Evolutionary conservation across 768 basidiomycete species (phyloP).

Genomic region (Suillus cothurnatus): DNA sequence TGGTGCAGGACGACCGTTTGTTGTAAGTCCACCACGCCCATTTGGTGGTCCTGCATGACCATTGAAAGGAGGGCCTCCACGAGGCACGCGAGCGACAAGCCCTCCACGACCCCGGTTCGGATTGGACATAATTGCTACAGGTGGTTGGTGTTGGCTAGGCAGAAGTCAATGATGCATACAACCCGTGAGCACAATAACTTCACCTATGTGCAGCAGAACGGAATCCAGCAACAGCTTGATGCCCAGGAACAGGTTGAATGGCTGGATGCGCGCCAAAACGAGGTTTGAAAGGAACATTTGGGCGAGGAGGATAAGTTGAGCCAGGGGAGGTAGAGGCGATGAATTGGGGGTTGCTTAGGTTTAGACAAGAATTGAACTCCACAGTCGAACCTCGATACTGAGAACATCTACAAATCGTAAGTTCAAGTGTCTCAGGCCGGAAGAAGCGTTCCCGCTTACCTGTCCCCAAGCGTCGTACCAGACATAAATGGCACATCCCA

Average conservation of each 20-base stretch:
- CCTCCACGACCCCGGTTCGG: slow-evolving; percentile 54
- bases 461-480: slow-evolving; percentile 81
- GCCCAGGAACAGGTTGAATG: slow-evolving; percentile 56
- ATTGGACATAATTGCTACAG: slow-evolving; percentile 76
- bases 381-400: slow-evolving; percentile 91
- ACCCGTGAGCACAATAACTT: slow-evolving; percentile 3
- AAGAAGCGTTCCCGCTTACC: slow-evolving; percentile 44
- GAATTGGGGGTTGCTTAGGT: slow-evolving; percentile 86
- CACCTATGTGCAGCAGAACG: slow-evolving; percentile 51
- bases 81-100: slow-evolving; percentile 14
- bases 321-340: slow-evolving; percentile 71
- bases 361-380: slow-evolving; percentile 85
- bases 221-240: slow-evolving; percentile 62
- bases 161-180: slow-evolving; percentile 1
- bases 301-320: slow-evolving; percentile 48
- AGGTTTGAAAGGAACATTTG: slow-evolving; percentile 61
- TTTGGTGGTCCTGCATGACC: slow-evolving; percentile 14
- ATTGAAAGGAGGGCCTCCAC: slow-evolving; percentile 11
- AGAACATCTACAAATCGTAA: slow-evolving; percentile 63
- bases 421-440: not conserved
- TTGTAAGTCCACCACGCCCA: slow-evolving; percentile 14
- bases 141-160: slow-evolving; percentile 24
- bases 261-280: slow-evolving; percentile 66
- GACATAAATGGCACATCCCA: slow-evolving; percentile 98
- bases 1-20: slow-evolving; percentile 13